Percentiles rank a stretch among this genome's conserved stretches.
Conservation (phyloP, 1,139 yeast genomes). For the Magnusiomyces magnusii region DNA sequence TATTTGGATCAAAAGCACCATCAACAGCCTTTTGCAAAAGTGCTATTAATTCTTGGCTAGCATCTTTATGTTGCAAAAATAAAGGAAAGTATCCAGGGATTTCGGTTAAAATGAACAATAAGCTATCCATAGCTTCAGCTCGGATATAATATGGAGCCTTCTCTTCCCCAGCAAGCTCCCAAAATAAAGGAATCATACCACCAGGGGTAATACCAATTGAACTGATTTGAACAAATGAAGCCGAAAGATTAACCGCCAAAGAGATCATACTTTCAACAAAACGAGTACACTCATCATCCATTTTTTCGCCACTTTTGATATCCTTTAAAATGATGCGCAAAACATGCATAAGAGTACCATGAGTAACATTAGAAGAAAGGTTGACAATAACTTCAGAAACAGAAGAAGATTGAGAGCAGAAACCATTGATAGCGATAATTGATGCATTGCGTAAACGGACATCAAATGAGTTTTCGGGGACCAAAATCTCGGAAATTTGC, state of each 20-base stretch:
- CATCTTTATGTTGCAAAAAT: slow-evolving; percentile 54
- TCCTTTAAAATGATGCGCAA: slow-evolving; percentile 53
- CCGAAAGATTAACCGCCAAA: slow-evolving; percentile 31
- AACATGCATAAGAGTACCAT: slow-evolving; percentile 71
- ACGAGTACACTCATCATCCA: slow-evolving; percentile 33
- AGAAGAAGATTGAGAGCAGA: slow-evolving; percentile 62
- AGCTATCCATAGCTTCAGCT: slow-evolving; percentile 57
- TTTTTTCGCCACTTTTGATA: slow-evolving; percentile 28
- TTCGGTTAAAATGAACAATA: slow-evolving; percentile 47
- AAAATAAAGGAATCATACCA: slow-evolving; percentile 61
- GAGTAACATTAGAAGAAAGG: slow-evolving; percentile 86
- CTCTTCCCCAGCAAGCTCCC: slow-evolving; percentile 51
- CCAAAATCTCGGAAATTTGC: slow-evolving; percentile 61
- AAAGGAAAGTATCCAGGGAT: slow-evolving; percentile 45
- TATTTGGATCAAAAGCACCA: slow-evolving; percentile 47
- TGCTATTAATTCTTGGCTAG: slow-evolving; percentile 55
- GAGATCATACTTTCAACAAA: slow-evolving; percentile 26
- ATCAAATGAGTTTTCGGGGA: slow-evolving; percentile 48
- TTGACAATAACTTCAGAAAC: slow-evolving; percentile 71
- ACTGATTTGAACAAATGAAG: neutral
- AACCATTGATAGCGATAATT: slow-evolving; percentile 59
- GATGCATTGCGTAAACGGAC: slow-evolving; percentile 51
- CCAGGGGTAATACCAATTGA: slow-evolving; percentile 42
- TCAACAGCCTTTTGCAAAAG: slow-evolving; percentile 62
- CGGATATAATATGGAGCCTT: slow-evolving; percentile 49